phyloP scores from a whole-genome alignment of 192 early-diverging fungal genomes.

The Backusella luteola region DNA sequence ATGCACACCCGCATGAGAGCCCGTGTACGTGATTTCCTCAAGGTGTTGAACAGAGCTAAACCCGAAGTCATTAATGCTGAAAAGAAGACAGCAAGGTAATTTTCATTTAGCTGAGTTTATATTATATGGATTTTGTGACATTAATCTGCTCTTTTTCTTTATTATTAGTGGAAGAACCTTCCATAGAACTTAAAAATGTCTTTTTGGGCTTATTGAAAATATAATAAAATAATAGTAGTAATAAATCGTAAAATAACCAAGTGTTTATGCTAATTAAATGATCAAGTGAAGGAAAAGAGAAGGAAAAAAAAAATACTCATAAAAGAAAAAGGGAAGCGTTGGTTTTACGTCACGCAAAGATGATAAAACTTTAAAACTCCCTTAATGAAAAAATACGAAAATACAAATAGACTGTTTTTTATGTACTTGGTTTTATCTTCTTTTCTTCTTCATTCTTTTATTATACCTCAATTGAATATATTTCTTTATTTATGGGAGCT shows the following conservation, averaged over 20 bases:
- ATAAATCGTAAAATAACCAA: neutral
- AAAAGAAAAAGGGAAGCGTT: neutral
- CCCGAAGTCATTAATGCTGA: slow-evolving; percentile 80
- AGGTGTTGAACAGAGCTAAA: slow-evolving; percentile 98
- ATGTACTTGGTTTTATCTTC: neutral
- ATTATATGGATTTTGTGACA: neutral
- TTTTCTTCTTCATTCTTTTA: neutral
- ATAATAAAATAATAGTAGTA: slow-evolving; percentile 6
- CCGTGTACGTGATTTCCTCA: slow-evolving; percentile 93
- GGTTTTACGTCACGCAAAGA: neutral
- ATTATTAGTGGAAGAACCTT: slow-evolving; percentile 36
- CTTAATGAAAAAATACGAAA: neutral
- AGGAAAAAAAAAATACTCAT: neutral
- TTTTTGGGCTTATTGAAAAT: neutral
- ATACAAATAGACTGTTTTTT: neutral
- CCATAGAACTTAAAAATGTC: slow-evolving; percentile 21
- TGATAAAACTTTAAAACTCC: neutral
- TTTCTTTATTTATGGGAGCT: slow-evolving; percentile 40
- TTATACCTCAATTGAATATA: neutral
- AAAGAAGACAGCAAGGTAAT: slow-evolving; percentile 69
- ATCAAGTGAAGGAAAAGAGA: neutral
- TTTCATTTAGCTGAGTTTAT: neutral
- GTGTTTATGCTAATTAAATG: neutral
- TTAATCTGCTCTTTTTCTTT: neutral
- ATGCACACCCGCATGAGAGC: slow-evolving; percentile 98